phyloP scores from a whole-genome alignment of 2,329 filamentous ascomycete species.

The Colletotrichum lindemuthianum region DNA sequence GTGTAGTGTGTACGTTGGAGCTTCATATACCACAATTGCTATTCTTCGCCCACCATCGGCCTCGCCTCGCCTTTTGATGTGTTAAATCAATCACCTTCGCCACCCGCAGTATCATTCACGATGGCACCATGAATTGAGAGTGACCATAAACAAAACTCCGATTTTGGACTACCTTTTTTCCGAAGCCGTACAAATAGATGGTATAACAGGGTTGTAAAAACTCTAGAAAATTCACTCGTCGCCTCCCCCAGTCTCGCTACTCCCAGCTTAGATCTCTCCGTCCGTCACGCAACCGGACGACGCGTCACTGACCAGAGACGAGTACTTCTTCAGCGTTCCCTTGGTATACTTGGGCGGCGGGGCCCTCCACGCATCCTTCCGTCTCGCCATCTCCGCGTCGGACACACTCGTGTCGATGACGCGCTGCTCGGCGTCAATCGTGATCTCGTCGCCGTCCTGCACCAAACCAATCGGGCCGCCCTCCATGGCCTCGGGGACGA shows the following conservation, averaged over 20 bases:
- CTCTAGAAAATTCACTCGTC: conserved; percentile 18
- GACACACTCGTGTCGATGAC: conserved; percentile 74
- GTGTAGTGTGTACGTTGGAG: conserved; percentile 12
- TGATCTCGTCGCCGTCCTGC: conserved; percentile 81
- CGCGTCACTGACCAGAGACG: conserved; percentile 66
- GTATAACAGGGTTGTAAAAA: conserved; percentile 29
- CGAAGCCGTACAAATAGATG: conserved; percentile 35
- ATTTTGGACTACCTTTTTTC: conserved; percentile 35
- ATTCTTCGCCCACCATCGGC: neutral
- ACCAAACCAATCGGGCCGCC: conserved; percentile 87
- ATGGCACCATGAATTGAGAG: too few species aligned
- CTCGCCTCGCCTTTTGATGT: neutral
- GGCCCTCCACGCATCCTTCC: conserved; percentile 69
- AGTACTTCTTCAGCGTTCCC: conserved; percentile 78
- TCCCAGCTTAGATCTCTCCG: conserved; percentile 41
- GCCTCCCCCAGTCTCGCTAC: neutral
- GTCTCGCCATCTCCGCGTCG: conserved; percentile 69
- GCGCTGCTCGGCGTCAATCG: conserved; percentile 82
- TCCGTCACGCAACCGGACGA: conserved; percentile 70
- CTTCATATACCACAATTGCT: conserved; percentile 18
- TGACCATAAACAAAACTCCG: conserved; percentile 35
- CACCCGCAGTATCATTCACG: too few species aligned
- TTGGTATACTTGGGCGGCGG: conserved; percentile 68
- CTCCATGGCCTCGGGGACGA: conserved; percentile 87
- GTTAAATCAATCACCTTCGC: too few species aligned